phyloP scores from a whole-genome alignment of 306 rosid species.

The Morella rubra region DNA sequence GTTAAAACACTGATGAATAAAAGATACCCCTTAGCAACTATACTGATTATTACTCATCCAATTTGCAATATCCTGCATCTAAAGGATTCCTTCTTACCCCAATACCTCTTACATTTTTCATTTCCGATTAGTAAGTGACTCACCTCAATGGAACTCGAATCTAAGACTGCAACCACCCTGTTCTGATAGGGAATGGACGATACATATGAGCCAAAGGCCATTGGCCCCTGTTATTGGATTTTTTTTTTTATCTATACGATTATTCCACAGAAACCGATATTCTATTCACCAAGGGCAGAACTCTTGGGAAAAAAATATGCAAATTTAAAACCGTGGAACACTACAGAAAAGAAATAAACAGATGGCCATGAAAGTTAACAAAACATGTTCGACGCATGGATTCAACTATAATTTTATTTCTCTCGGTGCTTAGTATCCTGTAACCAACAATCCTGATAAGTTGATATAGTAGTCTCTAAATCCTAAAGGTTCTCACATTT shows the following conservation, averaged over 20 bases:
- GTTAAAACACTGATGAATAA: slow-evolving; percentile 9
- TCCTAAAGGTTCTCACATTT: background rate
- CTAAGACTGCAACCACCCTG: background rate
- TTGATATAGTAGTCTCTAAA: background rate
- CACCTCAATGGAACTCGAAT: background rate
- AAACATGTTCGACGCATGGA: background rate
- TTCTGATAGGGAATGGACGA: background rate
- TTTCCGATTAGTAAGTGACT: background rate
- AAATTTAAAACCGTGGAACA: background rate
- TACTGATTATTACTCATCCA: background rate
- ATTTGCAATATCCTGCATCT: background rate
- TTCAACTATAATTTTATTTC: background rate
- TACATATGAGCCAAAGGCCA: background rate
- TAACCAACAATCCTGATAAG: background rate
- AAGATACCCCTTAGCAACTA: background rate
- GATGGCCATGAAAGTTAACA: background rate
- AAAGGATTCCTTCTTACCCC: background rate
- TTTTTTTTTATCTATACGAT: background rate
- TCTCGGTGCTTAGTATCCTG: background rate
- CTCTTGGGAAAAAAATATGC: background rate
- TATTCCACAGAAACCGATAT: background rate
- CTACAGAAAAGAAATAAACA: background rate
- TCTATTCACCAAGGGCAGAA: background rate
- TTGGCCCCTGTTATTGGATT: background rate
- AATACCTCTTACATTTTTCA: no score